A percentile compares a stretch with the other conserved stretches of the same genome.
Evolutionary conservation across 768 basidiomycete genomes (phyloP).

Genomic region (Leccinellum luteum): DNA sequence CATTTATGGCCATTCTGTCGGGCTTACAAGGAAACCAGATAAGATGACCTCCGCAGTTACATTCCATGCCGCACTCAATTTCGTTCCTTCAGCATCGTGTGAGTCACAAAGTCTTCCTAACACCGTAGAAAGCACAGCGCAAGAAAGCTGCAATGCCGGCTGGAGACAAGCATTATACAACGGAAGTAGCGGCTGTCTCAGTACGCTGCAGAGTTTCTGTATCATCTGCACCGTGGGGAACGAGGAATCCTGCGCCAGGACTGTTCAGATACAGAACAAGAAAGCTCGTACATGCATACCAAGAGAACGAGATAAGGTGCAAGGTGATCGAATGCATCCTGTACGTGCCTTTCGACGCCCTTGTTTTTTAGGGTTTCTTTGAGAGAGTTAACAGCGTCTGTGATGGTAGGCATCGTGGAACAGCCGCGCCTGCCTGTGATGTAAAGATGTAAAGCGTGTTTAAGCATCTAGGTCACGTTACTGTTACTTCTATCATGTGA

Average conservation of each 20-base stretch:
- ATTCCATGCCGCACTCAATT: constrained; percentile 42
- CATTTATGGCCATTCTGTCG: not conserved
- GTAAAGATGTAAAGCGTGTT: too few species aligned
- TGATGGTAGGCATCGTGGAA: constrained; percentile 24
- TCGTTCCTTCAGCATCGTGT: constrained; percentile 17
- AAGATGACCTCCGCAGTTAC: constrained; percentile 43
- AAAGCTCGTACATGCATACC: constrained; percentile 30
- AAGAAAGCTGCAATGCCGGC: constrained; percentile 41
- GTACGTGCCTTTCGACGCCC: constrained; percentile 28
- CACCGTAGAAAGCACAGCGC: constrained; percentile 39
- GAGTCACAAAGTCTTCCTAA: constrained; percentile 38
- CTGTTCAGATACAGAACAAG: not conserved
- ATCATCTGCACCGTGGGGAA: constrained; percentile 36
- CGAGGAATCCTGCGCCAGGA: constrained; percentile 36
- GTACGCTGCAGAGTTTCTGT: constrained; percentile 37
- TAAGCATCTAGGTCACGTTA: not conserved
- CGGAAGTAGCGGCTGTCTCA: constrained; percentile 43
- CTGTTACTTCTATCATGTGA: too few species aligned
- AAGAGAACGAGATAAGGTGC: constrained; percentile 43
- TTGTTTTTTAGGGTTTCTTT: constrained; percentile 28
- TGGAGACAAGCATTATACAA: constrained; percentile 41
- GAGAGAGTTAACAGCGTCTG: constrained; percentile 32
- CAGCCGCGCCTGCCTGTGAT: not conserved
- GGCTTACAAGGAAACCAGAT: constrained; percentile 49
- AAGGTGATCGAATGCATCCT: constrained; percentile 39